A percentile compares a stretch with the other conserved stretches of the same genome.
Conservation (phyloP, 345 rosid species). For the Erysimum cheiranthoides region DNA sequence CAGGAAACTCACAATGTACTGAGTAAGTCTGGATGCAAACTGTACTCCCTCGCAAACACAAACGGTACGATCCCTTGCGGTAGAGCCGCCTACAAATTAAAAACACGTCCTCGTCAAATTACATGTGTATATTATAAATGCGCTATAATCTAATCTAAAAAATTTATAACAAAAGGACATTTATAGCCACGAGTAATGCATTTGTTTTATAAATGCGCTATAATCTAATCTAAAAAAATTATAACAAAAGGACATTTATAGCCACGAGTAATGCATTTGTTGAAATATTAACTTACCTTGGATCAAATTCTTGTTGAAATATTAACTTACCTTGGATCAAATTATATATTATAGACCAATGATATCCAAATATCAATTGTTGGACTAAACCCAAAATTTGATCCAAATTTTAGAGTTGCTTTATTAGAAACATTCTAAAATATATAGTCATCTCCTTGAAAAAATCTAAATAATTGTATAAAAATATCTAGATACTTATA, state of each 20-base stretch:
- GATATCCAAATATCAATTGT: not conserved
- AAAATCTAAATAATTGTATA: no score
- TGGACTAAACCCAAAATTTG: not conserved
- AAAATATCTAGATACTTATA: not conserved
- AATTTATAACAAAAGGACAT: no score
- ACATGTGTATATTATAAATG: not conserved
- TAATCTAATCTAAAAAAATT: no score
- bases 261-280: not conserved
- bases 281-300: not conserved
- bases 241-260: not conserved
- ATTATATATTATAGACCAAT: not conserved
- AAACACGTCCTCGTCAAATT: not conserved
- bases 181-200: not conserved
- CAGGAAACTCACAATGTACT: conserved; percentile 67
- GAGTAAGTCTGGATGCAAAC: conserved; percentile 71
- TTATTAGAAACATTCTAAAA: not conserved
- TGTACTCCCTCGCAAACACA: conserved; percentile 80
- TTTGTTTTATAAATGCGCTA: not conserved
- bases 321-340: not conserved
- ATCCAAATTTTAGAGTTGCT: not conserved
- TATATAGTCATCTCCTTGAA: not conserved
- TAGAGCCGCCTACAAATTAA: conserved; percentile 70
- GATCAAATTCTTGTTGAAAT: not conserved
- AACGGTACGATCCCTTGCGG: conserved; percentile 87
- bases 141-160: no score